phyloP scores from a whole-genome alignment of 805 yeast species.

The Saturnispora dispora region DNA sequence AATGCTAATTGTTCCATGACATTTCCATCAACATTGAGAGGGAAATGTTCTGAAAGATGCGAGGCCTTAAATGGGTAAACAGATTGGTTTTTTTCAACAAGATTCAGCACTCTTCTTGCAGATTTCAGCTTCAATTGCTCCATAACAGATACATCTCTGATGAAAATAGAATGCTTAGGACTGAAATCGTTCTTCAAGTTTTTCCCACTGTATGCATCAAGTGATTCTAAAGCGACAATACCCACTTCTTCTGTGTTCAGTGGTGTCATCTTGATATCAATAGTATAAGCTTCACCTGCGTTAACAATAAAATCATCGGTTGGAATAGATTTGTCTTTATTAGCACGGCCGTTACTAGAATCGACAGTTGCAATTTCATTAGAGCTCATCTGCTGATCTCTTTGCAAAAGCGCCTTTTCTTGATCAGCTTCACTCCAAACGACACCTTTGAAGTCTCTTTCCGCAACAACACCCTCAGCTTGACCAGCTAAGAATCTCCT shows the following conservation, averaged over 20 bases:
- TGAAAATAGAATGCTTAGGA: conserved; percentile 61
- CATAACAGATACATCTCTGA: conserved; percentile 79
- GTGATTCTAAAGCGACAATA: conserved; percentile 54
- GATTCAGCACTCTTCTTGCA: conserved; percentile 59
- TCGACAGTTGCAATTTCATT: conserved; percentile 32
- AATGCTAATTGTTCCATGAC: conserved; percentile 33
- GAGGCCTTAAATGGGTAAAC: conserved; percentile 89
- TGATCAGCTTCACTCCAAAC: conserved; percentile 80
- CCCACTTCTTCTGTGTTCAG: conserved; percentile 45
- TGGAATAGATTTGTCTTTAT: conserved; percentile 52
- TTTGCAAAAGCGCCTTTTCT: conserved; percentile 40
- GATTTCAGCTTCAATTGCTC: conserved; percentile 70
- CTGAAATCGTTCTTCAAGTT: conserved; percentile 42
- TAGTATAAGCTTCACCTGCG: conserved; percentile 78
- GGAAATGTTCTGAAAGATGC: conserved; percentile 56
- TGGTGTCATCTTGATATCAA: conserved; percentile 79
- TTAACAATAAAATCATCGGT: conserved; percentile 62
- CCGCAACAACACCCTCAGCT: conserved; percentile 85
- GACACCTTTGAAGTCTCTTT: conserved; percentile 87
- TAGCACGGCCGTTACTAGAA: conserved; percentile 28
- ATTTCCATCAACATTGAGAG: conserved; percentile 33
- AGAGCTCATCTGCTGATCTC: conserved; percentile 16
- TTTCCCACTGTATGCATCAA: conserved; percentile 57
- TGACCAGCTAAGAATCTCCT: conserved; percentile 95
- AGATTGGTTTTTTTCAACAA: conserved; percentile 63